A percentile compares a stretch with the other conserved stretches of the same genome.
Conservation (phyloP, 208 protist genomes). For the Endotrypanum monterogeii region DNA sequence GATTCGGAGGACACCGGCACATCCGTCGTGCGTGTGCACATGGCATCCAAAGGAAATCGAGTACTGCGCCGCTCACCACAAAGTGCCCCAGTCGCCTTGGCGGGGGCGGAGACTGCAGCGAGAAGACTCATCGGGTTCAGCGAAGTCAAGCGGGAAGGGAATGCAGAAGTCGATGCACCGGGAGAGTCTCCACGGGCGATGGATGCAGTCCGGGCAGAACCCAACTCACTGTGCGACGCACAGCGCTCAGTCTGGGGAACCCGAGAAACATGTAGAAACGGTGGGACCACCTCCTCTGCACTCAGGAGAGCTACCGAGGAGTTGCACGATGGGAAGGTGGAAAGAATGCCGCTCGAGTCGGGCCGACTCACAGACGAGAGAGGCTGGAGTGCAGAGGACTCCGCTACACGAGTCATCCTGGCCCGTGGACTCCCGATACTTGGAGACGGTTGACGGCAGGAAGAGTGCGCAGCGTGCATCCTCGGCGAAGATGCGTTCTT, state of each 20-base stretch:
- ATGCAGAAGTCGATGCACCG: not conserved
- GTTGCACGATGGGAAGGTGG: not conserved
- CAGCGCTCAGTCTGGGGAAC: not conserved
- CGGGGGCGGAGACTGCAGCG: not conserved
- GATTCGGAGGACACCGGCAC: not conserved
- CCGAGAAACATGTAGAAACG: not conserved
- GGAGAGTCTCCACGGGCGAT: not conserved
- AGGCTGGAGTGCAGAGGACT: not conserved
- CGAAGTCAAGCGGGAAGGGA: not conserved
- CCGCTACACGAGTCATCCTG: not conserved
- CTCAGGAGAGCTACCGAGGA: not conserved
- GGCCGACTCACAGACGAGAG: not conserved
- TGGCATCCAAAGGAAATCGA: constrained; percentile 3
- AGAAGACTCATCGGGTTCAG: not conserved
- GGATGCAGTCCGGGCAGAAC: not conserved
- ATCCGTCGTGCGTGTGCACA: not conserved
- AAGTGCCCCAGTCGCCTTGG: not conserved
- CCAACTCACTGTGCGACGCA: not conserved
- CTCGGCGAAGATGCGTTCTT: not conserved
- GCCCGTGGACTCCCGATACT: not conserved
- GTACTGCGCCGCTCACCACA: not conserved
- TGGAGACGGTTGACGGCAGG: not conserved
- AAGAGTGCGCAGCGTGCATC: not conserved
- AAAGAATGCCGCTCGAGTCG: not conserved
- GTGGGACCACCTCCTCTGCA: not conserved